Conservation (phyloP, 176 grass and related monocot species). For the Microstegium vimineum region DNA sequence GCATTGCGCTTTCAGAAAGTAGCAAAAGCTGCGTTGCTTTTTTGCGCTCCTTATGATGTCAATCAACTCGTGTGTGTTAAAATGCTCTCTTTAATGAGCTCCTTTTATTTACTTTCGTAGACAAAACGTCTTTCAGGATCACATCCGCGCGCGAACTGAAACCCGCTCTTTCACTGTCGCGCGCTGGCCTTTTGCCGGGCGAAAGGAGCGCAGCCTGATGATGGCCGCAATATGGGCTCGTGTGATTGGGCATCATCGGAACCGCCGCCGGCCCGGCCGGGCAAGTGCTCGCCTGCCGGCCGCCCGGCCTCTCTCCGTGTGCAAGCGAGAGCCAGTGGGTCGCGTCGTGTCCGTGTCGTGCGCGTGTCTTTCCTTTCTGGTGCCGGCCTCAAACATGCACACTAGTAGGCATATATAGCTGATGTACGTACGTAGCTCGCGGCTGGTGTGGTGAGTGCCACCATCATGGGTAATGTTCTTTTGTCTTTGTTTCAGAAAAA, state of each 20-base stretch:
- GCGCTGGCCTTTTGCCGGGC: conserved; percentile 24
- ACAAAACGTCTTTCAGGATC: conserved; percentile 37
- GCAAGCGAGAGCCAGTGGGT: background rate
- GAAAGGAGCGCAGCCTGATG: conserved; percentile 9
- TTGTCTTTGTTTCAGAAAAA: no score
- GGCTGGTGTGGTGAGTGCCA: no score
- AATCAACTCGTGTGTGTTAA: conserved; percentile 16
- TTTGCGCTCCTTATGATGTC: conserved; percentile 28
- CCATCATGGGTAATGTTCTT: no score
- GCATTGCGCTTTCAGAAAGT: conserved; percentile 29
- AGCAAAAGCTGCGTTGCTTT: conserved; percentile 22
- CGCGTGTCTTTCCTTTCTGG: background rate
- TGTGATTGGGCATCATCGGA: conserved; percentile 29
- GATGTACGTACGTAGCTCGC: no score
- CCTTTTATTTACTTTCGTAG: conserved; percentile 23
- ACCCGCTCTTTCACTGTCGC: conserved; percentile 14
- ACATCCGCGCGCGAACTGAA: conserved; percentile 21
- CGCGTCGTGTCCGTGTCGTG: background rate
- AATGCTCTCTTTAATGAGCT: background rate
- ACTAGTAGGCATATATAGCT: no score
- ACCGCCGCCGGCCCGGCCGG: background rate
- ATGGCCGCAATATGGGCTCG: conserved; percentile 38
- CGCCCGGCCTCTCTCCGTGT: background rate
- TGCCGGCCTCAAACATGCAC: no score
- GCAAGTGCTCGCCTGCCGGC: background rate